A percentile compares a stretch with the other conserved stretches of the same genome.
Conservation (phyloP, 495 filamentous ascomycete species). For the Glonium stellatum region DNA sequence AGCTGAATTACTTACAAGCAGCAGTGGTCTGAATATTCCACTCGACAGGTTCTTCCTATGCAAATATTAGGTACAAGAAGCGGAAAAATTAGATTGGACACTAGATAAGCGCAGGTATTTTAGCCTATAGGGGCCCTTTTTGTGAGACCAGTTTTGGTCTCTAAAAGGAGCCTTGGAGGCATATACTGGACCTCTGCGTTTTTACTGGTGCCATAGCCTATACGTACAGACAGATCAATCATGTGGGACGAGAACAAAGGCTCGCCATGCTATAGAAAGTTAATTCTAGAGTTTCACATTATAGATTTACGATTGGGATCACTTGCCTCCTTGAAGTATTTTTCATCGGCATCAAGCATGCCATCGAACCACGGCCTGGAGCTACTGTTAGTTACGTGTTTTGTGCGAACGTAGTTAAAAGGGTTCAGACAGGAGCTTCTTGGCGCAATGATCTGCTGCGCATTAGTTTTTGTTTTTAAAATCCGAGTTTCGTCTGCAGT, state of each 20-base stretch:
- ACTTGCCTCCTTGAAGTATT: constrained; percentile 63
- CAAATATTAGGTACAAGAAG: too few relatives aligned
- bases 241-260: constrained; percentile 95
- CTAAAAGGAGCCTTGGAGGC: too few relatives aligned
- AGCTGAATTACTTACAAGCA: constrained; percentile 40
- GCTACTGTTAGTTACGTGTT: not conserved
- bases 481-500: constrained; percentile 34
- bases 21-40: constrained; percentile 88
- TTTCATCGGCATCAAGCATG: constrained; percentile 87
- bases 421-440: constrained; percentile 36
- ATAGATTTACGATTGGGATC: not conserved
- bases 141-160: too few relatives aligned
- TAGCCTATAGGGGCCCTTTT: too few relatives aligned
- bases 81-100: too few relatives aligned
- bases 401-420: constrained; percentile 60
- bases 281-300: not conserved
- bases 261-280: constrained; percentile 56
- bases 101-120: too few relatives aligned
- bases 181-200: too few relatives aligned
- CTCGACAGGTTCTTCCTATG: constrained; percentile 68
- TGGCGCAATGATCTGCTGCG: constrained; percentile 46
- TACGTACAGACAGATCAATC: constrained; percentile 68
- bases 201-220: too few relatives aligned
- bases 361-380: constrained; percentile 71
- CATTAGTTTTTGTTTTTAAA: constrained; percentile 31